A percentile compares a stretch with the other conserved stretches of the same genome.
Conservation (phyloP, 305 asterid genomes). For the Solanum aculeatissimum region DNA sequence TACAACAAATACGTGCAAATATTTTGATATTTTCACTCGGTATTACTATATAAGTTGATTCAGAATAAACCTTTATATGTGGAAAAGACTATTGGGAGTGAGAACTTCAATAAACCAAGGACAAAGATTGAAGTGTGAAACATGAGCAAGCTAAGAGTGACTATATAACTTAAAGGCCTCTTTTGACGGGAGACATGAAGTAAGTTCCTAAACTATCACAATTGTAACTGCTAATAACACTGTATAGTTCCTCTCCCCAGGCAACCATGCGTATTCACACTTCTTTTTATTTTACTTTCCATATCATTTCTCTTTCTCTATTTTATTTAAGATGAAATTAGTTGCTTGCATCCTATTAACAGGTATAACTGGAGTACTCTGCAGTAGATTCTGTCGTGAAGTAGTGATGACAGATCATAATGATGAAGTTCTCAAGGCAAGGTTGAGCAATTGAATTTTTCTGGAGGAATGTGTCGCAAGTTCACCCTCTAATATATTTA, state of each 20-base stretch:
- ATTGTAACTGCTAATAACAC: not conserved
- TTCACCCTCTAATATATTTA: slow-evolving; percentile 6
- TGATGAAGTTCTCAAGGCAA: slow-evolving; percentile 93
- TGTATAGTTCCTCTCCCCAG: not conserved
- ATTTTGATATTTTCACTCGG: not conserved
- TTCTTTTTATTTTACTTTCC: not conserved
- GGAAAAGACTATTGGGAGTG: not conserved
- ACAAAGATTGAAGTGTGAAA: not conserved
- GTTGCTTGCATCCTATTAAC: slow-evolving; percentile 14
- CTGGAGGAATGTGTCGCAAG: slow-evolving; percentile 7
- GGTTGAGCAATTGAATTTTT: slow-evolving; percentile 18
- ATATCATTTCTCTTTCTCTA: not conserved
- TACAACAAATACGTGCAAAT: not conserved
- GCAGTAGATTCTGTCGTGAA: slow-evolving; percentile 72
- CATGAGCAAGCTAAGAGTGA: not conserved
- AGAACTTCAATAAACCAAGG: not conserved
- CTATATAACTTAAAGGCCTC: not conserved
- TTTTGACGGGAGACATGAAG: not conserved
- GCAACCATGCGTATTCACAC: not conserved
- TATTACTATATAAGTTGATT: not conserved
- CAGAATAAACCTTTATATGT: not conserved
- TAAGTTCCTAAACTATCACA: not conserved
- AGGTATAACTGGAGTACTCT: slow-evolving; percentile 88
- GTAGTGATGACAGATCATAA: slow-evolving; percentile 88
- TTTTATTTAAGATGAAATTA: not conserved